Evolutionary conservation across 305 asterid species (phyloP).

Genomic region (Plantago rigida): DNA sequence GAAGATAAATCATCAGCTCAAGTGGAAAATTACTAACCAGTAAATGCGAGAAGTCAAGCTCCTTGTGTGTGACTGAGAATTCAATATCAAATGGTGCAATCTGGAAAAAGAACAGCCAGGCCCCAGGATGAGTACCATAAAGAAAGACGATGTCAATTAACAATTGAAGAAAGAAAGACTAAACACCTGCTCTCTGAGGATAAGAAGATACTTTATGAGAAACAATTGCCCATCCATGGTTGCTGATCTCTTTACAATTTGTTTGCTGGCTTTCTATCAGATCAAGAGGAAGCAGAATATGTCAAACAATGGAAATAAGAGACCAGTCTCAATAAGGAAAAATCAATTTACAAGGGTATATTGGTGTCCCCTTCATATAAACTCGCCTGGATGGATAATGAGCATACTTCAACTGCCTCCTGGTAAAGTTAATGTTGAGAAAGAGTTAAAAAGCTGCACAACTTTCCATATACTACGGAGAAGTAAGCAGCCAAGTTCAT

Average conservation of each 20-base stretch:
- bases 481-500: constrained; percentile 26
- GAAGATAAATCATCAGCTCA: constrained; percentile 15
- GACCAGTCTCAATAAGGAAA: constrained; percentile 15
- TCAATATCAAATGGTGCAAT: constrained; percentile 97
- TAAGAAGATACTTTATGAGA: constrained; percentile 87
- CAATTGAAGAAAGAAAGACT: constrained; percentile 17
- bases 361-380: constrained; percentile 6
- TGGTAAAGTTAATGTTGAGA: constrained; percentile 30
- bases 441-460: constrained; percentile 2
- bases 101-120: constrained; percentile 40
- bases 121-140: constrained; percentile 27
- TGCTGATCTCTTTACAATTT: constrained; percentile 60
- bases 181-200: constrained; percentile 87
- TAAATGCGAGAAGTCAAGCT: constrained; percentile 97
- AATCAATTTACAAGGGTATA: constrained; percentile 9
- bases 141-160: constrained; percentile 17
- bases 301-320: constrained; percentile 20
- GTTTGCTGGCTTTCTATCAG: constrained; percentile 90
- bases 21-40: constrained; percentile 51
- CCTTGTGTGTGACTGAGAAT: constrained; percentile 95
- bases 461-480: constrained; percentile 11
- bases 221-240: constrained; percentile 88
- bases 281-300: constrained; percentile 26
- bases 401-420: constrained; percentile 95
- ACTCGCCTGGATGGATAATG: constrained; percentile 82